Evolutionary conservation across 1,284 basidiomycete species (phyloP), one percentile per base, ranked within the genome.

Genomic region (Tremellales sp.): DNA sequence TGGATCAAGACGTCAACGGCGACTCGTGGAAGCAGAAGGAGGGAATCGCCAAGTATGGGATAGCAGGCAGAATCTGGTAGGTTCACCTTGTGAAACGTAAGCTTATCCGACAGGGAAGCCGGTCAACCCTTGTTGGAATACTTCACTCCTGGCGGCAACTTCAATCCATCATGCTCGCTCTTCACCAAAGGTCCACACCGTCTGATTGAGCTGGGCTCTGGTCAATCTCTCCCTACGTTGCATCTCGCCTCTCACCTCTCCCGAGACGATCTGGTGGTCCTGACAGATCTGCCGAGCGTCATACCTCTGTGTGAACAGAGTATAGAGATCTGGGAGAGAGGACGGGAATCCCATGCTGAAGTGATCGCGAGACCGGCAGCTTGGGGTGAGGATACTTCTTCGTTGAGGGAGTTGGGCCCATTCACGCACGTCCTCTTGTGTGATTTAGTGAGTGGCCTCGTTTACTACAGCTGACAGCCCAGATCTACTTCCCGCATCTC

Each of bases 401-500:
- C 50, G 14, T 40, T 67, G 10, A 19, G 16, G 7, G 19, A 31
- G 18, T 50, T 48, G 22, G 51, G 54, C 6, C 53, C 54, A n/a
- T 58, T 64, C 40, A 67, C 63, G 4, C 68, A 71, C 47, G 61
- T 72, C 33, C 47, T 72, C 16, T 53, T 68, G 53, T 67, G 69
- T 45, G 70, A 72, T 48, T 50, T 72, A 25, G 70, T 72, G 44
- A 40, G 68, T 58, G 18, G 10, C 5, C 9, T 27, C n/a, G 33
- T 24, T 34, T 25, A 28, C 16, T 14, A 21, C 25, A n/a, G 28
- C 45, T 48, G 25, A 55, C 22, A 16, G 3, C 6, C 5, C 40
- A 72, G 70, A 58, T 71, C 7, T 70, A 72, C 53, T 71, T 72
- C 38, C 71, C 71, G 0, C 54, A 70, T 33, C 60, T 71, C 1